Conservation (phyloP, 208 protist species). For the Lotmaria passim region DNA sequence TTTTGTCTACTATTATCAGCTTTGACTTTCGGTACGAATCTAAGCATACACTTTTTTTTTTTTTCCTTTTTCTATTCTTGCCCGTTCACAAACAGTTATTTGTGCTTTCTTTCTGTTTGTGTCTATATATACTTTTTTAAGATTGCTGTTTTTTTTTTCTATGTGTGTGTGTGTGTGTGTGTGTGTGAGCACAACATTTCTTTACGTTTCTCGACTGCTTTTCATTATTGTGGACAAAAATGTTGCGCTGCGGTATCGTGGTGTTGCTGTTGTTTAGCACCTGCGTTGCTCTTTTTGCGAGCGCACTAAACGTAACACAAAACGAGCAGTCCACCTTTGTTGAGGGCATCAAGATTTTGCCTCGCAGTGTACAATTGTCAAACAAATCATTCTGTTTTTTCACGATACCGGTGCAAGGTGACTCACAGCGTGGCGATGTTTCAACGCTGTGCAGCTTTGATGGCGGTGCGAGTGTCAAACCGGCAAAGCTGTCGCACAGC, state of each 20-base stretch:
- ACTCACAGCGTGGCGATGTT: background rate
- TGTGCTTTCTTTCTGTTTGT: too few species aligned
- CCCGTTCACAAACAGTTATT: too few species aligned
- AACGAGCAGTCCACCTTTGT: constrained; percentile 8
- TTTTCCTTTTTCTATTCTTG: too few species aligned
- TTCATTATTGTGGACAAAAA: background rate
- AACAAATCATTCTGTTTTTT: constrained; percentile 51
- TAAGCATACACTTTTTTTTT: too few species aligned
- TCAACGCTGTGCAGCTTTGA: constrained; percentile 57
- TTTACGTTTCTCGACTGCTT: too few species aligned
- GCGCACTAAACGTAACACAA: constrained; percentile 34
- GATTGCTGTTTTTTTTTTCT: too few species aligned
- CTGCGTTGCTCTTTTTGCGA: constrained; percentile 7
- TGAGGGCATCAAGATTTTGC: constrained; percentile 9
- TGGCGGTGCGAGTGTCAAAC: constrained; percentile 41
- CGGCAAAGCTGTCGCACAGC: constrained; percentile 30
- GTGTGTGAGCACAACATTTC: too few species aligned
- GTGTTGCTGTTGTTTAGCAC: background rate
- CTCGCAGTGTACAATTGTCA: constrained; percentile 38
- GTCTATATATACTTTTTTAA: too few species aligned
- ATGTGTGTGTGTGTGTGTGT: too few species aligned
- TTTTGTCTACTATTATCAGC: too few species aligned
- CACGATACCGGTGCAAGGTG: constrained; percentile 21
- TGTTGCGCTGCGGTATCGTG: background rate
- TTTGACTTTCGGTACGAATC: too few species aligned